Base-by-base conservation (phyloP, 805 yeast species). In the Ogataea pini region DNA sequence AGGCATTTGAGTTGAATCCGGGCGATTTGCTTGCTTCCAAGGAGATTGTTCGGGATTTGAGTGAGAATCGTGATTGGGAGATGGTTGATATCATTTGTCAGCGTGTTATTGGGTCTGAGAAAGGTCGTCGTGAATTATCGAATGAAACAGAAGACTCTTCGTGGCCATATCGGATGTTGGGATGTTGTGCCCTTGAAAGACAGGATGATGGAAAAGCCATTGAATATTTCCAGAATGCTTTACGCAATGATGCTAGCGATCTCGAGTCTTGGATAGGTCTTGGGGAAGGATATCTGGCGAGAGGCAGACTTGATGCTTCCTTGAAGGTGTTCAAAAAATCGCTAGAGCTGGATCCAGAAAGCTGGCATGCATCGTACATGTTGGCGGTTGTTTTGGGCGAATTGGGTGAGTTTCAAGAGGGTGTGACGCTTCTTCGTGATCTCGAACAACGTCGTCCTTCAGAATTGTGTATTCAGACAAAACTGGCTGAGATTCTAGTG, bases 121-220 rank as follows among this genome's bases (percentile, higher is more conserved):
- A 75, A 41, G 79, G 87, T 1, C 75, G 77, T 41, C 72, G 82
- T 48, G 66, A 68, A 14, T 59, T 85, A 20, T 66, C 73, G 17
- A 64, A 63, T 1, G 28, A 25, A 3, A 63, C 65, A 31, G 54
- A 55, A 0, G 72, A 69, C 49, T 61, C 70, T 1, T 75, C 85
- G 2, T 94, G 99, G 99, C 97, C 97, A 0, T 89, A 83, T 62
- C 70, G 97, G 56, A 88, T 89, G 3, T 69, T 94, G 37, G 99
- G 97, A 0, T 81, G 90, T 56, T 78, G 87, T 2, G 75, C 84
- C 4, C 69, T 94, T 50, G 90, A 88, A 60, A 71, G 65, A 22
- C 89, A 83, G 57, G 83, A 85, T 55, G 88, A 82, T 54, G 81
- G 80, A 1, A 82, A 82, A 47, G 96, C 99, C 0, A 85, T 92